A percentile compares a stretch with the other conserved stretches of the same genome.
These are phyloP conservation scores for Heteromeles arbutifolia DNA, from an alignment of 306 rosid genomes.

Conservation along the genomic window DNA sequence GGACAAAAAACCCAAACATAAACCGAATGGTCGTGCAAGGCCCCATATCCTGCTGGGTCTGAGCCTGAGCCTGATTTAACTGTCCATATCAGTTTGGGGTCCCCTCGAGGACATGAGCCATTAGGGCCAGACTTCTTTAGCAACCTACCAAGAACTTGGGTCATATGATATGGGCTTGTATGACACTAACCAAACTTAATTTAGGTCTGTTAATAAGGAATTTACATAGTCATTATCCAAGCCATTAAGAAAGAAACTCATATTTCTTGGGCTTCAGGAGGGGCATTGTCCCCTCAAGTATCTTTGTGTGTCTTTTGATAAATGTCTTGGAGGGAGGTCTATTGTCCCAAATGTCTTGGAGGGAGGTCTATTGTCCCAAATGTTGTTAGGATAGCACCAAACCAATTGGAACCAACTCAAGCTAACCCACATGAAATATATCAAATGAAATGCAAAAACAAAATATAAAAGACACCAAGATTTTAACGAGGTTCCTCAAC, in stretches of 20 bases:
- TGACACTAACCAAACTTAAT: neutral
- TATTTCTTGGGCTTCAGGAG: neutral
- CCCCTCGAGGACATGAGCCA: no score
- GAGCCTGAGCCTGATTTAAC: neutral
- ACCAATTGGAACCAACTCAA: no score
- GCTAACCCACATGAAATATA: no score
- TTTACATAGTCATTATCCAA: no score
- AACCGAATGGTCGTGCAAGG: constrained; percentile 15
- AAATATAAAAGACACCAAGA: no score
- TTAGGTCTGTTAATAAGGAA: neutral
- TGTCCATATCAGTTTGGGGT: neutral
- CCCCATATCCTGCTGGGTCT: neutral
- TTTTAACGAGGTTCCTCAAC: no score
- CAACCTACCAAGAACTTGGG: neutral
- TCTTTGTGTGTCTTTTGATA: neutral
- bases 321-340: no score
- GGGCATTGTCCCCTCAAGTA: neutral
- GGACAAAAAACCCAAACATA: neutral
- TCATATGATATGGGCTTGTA: neutral
- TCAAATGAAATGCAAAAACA: no score
- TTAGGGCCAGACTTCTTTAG: neutral
- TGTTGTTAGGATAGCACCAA: no score
- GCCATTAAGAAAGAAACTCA: neutral
- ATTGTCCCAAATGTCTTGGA: no score
- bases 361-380: no score